Evolutionary conservation across 2,329 filamentous ascomycete species (phyloP).

Genomic region (Rhynchosporium agropyri): DNA sequence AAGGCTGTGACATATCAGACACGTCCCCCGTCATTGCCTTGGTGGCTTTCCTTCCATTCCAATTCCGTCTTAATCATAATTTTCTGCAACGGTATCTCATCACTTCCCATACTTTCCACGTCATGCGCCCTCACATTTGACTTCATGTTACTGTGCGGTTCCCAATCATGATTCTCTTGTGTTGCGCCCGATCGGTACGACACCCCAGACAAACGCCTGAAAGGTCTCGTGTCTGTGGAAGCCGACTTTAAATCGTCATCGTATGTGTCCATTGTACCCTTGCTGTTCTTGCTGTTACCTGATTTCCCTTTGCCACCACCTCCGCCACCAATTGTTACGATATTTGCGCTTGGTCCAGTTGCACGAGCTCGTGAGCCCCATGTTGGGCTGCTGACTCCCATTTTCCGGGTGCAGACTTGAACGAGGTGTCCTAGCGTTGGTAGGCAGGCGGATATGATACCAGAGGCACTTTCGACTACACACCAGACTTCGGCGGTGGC

Average conservation of each 20-base stretch:
- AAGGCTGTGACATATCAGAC: not conserved
- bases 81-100: conserved; percentile 2
- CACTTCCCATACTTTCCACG: not conserved
- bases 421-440: conserved; percentile 3
- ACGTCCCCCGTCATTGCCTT: not conserved
- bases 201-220: not conserved
- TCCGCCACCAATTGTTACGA: conserved; percentile 3
- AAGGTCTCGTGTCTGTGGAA: not conserved
- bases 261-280: not conserved
- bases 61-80: not conserved
- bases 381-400: not conserved
- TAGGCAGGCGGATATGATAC: conserved; percentile 10
- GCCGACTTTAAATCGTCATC: not conserved
- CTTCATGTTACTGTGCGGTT: not conserved
- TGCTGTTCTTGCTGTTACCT: not conserved
- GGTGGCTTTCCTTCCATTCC: not conserved
- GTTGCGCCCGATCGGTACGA: not conserved
- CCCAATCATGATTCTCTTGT: conserved; percentile 2
- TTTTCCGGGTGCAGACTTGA: not conserved
- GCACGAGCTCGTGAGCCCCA: conserved; percentile 1
- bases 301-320: not conserved
- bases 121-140: not conserved
- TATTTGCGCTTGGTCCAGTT: not conserved
- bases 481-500: conserved; percentile 19
- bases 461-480: conserved; percentile 21